Conservation (phyloP, 2,329 filamentous ascomycete species). For the Emergomyces pasteurianus region DNA sequence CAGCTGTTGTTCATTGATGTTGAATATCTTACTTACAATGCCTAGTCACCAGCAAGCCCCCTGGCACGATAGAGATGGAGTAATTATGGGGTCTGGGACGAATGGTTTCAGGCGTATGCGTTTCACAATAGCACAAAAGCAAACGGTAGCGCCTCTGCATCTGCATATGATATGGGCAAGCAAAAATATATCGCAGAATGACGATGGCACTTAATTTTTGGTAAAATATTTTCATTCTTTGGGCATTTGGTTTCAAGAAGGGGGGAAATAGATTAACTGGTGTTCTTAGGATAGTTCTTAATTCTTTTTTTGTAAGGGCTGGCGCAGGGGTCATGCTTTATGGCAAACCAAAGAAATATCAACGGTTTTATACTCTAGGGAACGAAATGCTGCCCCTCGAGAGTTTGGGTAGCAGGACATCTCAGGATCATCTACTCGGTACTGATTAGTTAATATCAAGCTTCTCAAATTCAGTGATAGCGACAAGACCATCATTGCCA, state of each 20-base stretch:
- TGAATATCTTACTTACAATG: background rate
- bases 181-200: background rate
- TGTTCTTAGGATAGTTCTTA: background rate
- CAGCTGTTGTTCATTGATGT: background rate
- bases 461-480: background rate
- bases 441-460: too few relatives aligned
- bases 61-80: slow-evolving; percentile 63
- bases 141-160: background rate
- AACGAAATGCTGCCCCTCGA: background rate
- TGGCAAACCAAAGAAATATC: too few relatives aligned
- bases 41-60: slow-evolving; percentile 47
- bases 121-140: background rate
- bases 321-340: background rate
- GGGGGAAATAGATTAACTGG: background rate
- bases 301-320: background rate
- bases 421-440: background rate
- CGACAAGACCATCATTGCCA: too few relatives aligned
- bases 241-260: background rate
- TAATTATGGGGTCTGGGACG: slow-evolving; percentile 22
- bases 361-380: too few relatives aligned
- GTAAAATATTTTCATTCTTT: background rate
- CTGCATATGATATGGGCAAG: background rate
- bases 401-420: background rate
- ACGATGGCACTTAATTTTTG: background rate
- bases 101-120: background rate